Evolutionary conservation across 768 basidiomycete species (phyloP).

Genomic region (Flagelloscypha sp.): DNA sequence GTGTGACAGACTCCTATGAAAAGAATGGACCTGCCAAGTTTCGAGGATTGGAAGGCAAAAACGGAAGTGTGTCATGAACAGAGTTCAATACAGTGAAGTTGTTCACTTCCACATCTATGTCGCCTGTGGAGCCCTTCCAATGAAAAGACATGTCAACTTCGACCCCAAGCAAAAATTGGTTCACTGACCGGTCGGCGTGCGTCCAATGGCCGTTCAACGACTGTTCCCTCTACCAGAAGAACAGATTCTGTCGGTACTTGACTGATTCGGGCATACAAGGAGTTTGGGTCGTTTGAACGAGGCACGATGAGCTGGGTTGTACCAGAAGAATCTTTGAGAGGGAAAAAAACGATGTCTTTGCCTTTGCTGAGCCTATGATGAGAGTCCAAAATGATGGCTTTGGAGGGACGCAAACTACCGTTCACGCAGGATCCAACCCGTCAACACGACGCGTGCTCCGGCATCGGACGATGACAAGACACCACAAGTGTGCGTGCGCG

Average conservation of each 20-base stretch:
- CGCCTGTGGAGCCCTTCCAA: slow-evolving; percentile 52
- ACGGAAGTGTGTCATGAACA: slow-evolving; percentile 66
- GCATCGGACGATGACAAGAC: slow-evolving; percentile 43
- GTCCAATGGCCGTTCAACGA: slow-evolving; percentile 53
- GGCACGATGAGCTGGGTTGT: slow-evolving; percentile 71
- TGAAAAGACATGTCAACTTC: slow-evolving; percentile 5
- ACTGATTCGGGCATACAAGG: slow-evolving; percentile 38
- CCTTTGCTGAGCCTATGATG: slow-evolving; percentile 48
- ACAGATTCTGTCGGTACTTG: slow-evolving; percentile 70
- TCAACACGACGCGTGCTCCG: slow-evolving; percentile 56
- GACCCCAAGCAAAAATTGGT: slow-evolving; percentile 3
- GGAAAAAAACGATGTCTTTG: slow-evolving; percentile 75
- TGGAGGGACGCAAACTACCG: slow-evolving; percentile 47
- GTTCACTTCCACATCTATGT: slow-evolving; percentile 74
- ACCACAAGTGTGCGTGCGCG: slow-evolving; percentile 57
- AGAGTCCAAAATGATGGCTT: slow-evolving; percentile 22
- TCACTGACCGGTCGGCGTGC: slow-evolving; percentile 53
- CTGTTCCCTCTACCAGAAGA: slow-evolving; percentile 66
- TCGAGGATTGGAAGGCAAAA: slow-evolving; percentile 70
- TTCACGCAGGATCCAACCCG: slow-evolving; percentile 78
- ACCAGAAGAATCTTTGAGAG: slow-evolving; percentile 72
- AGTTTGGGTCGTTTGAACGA: slow-evolving; percentile 26
- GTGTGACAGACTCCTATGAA: slow-evolving; percentile 11
- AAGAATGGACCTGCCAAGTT: slow-evolving; percentile 50
- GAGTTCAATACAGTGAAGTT: slow-evolving; percentile 72